These are phyloP conservation scores for Fraxinus excelsior DNA, from an alignment of 257 asterid genomes.

Conservation along the genomic window DNA sequence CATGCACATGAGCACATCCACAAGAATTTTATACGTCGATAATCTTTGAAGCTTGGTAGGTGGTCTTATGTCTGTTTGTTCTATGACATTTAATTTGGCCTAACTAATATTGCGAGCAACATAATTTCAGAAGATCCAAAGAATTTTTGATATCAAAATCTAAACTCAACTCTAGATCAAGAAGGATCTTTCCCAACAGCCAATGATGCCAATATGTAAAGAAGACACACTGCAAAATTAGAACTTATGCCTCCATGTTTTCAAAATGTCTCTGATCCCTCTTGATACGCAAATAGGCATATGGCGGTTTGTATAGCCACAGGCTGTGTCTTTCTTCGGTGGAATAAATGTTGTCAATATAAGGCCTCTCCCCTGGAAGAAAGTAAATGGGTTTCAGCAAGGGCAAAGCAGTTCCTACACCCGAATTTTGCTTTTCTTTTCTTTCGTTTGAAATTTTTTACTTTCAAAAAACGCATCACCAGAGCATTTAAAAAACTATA, in stretches of 20 bases:
- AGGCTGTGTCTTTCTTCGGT: neutral
- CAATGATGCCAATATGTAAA: neutral
- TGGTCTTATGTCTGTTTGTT: neutral
- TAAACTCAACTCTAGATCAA: neutral
- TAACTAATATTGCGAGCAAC: neutral
- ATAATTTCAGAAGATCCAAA: neutral
- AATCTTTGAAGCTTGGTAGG: neutral
- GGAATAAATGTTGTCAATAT: neutral
- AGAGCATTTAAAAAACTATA: neutral
- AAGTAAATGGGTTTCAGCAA: neutral
- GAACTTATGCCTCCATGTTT: neutral
- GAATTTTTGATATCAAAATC: neutral
- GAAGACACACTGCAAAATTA: neutral
- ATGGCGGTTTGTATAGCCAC: neutral
- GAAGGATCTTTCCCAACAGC: neutral
- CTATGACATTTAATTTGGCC: neutral
- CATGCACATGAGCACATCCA: neutral
- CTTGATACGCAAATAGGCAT: neutral
- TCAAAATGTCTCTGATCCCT: neutral
- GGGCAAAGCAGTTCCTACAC: neutral
- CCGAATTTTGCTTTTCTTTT: neutral
- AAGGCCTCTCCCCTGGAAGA: neutral
- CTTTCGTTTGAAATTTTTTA: neutral
- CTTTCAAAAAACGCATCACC: neutral
- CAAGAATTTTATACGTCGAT: neutral